Evolutionary conservation across 1,284 basidiomycete genomes (phyloP).

Genomic region (Rhodotorula sp.): DNA sequence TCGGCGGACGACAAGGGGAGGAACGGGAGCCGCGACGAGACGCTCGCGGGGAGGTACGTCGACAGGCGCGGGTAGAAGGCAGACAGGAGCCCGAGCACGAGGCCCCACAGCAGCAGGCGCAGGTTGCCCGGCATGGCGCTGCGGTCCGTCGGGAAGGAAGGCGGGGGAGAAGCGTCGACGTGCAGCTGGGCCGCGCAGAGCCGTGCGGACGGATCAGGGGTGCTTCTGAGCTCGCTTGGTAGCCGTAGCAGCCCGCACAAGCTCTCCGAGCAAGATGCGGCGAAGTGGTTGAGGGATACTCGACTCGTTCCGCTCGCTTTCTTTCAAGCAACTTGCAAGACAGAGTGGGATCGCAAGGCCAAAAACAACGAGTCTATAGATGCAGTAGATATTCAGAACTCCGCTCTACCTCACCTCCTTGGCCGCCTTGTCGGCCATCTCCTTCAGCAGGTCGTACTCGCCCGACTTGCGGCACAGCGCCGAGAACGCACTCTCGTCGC

Average conservation of each 20-base stretch:
- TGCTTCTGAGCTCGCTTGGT: too few species aligned
- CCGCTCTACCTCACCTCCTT: background rate
- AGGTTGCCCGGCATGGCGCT: slow-evolving; percentile 17
- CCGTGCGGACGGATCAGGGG: background rate
- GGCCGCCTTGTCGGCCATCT: slow-evolving; percentile 32
- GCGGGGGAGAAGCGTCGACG: background rate
- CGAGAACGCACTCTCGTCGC: slow-evolving; percentile 59
- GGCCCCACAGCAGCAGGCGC: slow-evolving; percentile 20
- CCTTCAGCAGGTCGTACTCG: slow-evolving; percentile 30
- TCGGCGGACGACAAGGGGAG: background rate
- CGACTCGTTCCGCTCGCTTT: too few species aligned
- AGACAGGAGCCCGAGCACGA: slow-evolving; percentile 25
- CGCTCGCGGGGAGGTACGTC: slow-evolving; percentile 8
- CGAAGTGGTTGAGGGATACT: too few species aligned
- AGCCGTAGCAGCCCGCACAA: too few species aligned
- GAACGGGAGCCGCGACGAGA: slow-evolving; percentile 25
- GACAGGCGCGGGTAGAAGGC: slow-evolving; percentile 24
- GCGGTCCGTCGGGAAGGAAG: background rate
- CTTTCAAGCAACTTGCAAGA: too few species aligned
- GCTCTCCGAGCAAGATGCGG: too few species aligned
- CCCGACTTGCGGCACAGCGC: slow-evolving; percentile 39
- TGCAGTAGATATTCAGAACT: background rate
- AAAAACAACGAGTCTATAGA: background rate
- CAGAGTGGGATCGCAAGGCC: too few species aligned
- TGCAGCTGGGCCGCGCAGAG: background rate